A percentile compares a stretch with the other conserved stretches of the same genome.
phyloP scores from a whole-genome alignment of 1,284 basidiomycete species.

The Heterobasidion irregulare region DNA sequence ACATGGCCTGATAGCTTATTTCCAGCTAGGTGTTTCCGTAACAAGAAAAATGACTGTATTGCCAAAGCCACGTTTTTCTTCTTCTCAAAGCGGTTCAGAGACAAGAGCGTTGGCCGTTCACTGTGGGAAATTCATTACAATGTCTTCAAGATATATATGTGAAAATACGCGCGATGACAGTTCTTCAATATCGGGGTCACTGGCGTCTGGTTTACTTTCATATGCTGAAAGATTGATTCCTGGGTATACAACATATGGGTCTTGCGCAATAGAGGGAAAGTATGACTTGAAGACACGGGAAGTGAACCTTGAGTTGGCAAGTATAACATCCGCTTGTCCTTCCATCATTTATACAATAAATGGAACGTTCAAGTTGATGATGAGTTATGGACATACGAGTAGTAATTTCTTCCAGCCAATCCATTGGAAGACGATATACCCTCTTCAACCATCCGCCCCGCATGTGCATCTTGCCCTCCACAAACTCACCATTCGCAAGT shows the following conservation, averaged over 20 bases:
- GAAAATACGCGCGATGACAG: conserved; percentile 56
- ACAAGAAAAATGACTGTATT: conserved; percentile 65
- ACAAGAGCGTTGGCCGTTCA: conserved; percentile 70
- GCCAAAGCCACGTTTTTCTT: conserved; percentile 92
- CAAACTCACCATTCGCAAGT: conserved; percentile 71
- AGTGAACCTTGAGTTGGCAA: conserved; percentile 93
- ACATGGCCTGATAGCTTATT: conserved; percentile 4
- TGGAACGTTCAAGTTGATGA: not conserved
- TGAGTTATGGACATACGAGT: conserved; percentile 54
- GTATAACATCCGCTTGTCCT: conserved; percentile 84
- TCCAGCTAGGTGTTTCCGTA: conserved; percentile 20
- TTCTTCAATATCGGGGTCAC: conserved; percentile 41
- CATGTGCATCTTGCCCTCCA: conserved; percentile 38
- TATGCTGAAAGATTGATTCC: conserved; percentile 82
- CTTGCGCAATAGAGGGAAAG: conserved; percentile 60
- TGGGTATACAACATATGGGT: conserved; percentile 82
- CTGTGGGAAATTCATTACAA: conserved; percentile 28
- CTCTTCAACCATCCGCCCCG: conserved; percentile 50
- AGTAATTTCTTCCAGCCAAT: conserved; percentile 84
- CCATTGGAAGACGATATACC: conserved; percentile 84
- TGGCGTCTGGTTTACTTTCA: conserved; percentile 29
- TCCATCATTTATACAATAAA: not conserved
- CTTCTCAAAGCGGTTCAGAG: conserved; percentile 91
- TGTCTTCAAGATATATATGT: not conserved
- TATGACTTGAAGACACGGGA: conserved; percentile 70